These are phyloP conservation scores for Aspergillus pseudotamarii DNA, from an alignment of 2,329 filamentous ascomycete genomes.

Conservation along the genomic window DNA sequence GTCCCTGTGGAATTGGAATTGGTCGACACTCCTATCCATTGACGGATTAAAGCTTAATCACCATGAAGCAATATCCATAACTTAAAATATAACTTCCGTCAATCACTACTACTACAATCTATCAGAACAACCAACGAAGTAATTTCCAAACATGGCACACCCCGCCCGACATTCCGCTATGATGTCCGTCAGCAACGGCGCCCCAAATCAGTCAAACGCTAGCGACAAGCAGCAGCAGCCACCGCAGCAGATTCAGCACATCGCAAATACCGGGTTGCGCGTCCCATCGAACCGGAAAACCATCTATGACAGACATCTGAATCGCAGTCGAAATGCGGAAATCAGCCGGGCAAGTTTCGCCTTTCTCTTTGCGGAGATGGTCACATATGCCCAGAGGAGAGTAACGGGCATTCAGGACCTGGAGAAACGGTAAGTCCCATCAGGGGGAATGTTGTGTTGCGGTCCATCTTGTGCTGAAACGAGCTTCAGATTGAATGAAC, in stretches of 20 bases:
- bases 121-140: conserved; percentile 4
- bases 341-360: conserved; percentile 92
- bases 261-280: conserved; percentile 64
- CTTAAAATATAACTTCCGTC: neutral
- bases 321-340: conserved; percentile 84
- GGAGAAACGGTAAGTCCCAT: conserved; percentile 73
- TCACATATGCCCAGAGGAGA: conserved; percentile 86
- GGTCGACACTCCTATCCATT: neutral
- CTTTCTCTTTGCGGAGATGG: conserved; percentile 95
- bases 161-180: conserved; percentile 35
- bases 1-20: neutral
- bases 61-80: conserved; percentile 7
- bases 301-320: conserved; percentile 95
- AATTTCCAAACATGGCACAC: conserved; percentile 29
- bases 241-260: conserved; percentile 51
- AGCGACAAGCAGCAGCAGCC: conserved; percentile 30
- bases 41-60: neutral
- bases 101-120: neutral
- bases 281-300: conserved; percentile 94
- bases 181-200: conserved; percentile 35
- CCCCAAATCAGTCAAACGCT: conserved; percentile 21
- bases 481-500: conserved; percentile 71
- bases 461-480: neutral
- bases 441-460: neutral
- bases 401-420: conserved; percentile 93